These are phyloP conservation scores for Lepidium campestre DNA, from an alignment of 441 rosid species.

Conservation along the genomic window DNA sequence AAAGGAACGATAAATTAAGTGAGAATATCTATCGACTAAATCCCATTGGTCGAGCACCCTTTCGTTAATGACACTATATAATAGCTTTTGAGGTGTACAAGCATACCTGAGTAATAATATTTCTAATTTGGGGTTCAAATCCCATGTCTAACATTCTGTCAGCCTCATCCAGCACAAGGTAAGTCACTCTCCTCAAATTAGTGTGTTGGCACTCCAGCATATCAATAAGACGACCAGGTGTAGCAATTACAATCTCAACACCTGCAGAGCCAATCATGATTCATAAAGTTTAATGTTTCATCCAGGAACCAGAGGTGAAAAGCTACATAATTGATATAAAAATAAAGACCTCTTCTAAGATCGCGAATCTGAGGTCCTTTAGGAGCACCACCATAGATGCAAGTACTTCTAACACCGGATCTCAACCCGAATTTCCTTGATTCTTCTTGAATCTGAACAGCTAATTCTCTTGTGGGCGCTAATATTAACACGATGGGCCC, in stretches of 20 bases:
- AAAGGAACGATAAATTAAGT: background rate
- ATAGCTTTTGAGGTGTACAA: background rate
- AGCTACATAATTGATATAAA: background rate
- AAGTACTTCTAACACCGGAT: conserved; percentile 74
- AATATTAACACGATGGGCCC: conserved; percentile 81
- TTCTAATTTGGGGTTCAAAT: conserved; percentile 97
- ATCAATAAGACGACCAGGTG: conserved; percentile 96
- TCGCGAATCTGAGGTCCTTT: conserved; percentile 98
- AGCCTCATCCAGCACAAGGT: conserved; percentile 96
- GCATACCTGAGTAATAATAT: conserved; percentile 74
- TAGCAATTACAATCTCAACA: conserved; percentile 93
- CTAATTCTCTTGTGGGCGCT: conserved; percentile 97
- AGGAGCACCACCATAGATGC: conserved; percentile 94
- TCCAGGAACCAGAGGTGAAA: background rate
- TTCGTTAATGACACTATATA: background rate
- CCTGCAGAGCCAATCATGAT: conserved; percentile 37
- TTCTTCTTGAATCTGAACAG: conserved; percentile 95
- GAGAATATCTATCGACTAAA: background rate
- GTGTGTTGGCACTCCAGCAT: conserved; percentile 88
- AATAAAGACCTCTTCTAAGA: conserved; percentile 72
- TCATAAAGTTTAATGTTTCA: background rate
- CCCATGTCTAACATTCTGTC: conserved; percentile 99
- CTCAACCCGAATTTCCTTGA: conserved; percentile 61
- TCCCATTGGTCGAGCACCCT: background rate
- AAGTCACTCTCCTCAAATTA: conserved; percentile 82